phyloP scores from a whole-genome alignment of 1,284 basidiomycete species.

The Tilletia caries region DNA sequence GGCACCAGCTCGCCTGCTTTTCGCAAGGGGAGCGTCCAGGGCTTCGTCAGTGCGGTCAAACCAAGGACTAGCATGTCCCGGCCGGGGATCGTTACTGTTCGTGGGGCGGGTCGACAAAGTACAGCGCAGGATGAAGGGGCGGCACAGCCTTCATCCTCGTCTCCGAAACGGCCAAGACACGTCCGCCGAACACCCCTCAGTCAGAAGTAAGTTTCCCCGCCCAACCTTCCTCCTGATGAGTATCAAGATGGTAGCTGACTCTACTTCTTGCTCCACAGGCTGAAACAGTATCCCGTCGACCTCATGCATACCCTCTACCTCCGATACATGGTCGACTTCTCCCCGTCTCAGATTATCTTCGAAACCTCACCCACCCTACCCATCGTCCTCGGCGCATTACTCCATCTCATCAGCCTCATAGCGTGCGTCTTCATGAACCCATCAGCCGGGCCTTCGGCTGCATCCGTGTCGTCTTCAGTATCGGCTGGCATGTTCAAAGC shows the following conservation, averaged over 20 bases:
- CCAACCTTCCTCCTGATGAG: neutral
- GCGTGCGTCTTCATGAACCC: constrained; percentile 8
- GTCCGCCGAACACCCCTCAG: neutral
- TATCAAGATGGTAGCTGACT: neutral
- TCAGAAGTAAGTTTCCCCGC: neutral
- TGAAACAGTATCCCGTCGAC: neutral
- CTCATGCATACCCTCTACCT: neutral
- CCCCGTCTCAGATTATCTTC: neutral
- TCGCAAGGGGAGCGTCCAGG: neutral
- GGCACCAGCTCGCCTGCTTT: neutral
- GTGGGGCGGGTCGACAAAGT: neutral
- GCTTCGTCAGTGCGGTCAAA: constrained; percentile 3
- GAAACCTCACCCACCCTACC: constrained; percentile 6
- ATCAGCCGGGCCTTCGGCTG: neutral
- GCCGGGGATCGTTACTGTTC: neutral
- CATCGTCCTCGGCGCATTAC: constrained; percentile 3
- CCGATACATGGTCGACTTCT: constrained; percentile 13
- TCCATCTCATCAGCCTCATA: constrained; percentile 6
- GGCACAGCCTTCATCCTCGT: too few relatives aligned
- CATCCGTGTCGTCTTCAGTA: neutral
- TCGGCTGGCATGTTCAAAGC: neutral
- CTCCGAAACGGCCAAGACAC: neutral
- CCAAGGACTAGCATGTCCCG: neutral
- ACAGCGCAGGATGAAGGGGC: too few relatives aligned
- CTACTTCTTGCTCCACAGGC: neutral